Conservation (phyloP, 2,329 filamentous ascomycete genomes). For the Cladorrhinum sp. region DNA sequence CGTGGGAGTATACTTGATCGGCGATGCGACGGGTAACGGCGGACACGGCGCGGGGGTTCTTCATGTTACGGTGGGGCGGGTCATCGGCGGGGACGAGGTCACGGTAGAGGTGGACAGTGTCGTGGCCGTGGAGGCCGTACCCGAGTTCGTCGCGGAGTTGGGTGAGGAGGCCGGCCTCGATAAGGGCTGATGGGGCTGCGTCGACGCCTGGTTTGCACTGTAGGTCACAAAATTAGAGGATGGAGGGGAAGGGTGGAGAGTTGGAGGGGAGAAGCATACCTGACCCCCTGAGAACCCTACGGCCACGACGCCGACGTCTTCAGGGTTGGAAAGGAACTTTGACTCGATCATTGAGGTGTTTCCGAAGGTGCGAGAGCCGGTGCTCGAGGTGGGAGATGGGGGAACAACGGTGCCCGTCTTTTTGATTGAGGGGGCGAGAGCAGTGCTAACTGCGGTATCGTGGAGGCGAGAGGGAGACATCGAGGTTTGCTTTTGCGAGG, state of each 20-base stretch:
- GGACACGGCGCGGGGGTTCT: constrained; percentile 83
- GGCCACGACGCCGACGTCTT: constrained; percentile 86
- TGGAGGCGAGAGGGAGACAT: constrained; percentile 27
- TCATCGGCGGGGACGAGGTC: constrained; percentile 70
- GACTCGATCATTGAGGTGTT: constrained; percentile 53
- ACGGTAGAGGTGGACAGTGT: constrained; percentile 75
- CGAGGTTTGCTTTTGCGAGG: not conserved
- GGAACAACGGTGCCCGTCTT: constrained; percentile 6
- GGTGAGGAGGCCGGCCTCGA: constrained; percentile 79
- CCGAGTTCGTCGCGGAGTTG: constrained; percentile 82
- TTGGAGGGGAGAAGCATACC: constrained; percentile 49
- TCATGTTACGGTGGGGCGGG: constrained; percentile 86
- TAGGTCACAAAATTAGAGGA: not conserved
- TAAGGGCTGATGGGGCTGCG: constrained; percentile 82
- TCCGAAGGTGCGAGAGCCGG: constrained; percentile 24
- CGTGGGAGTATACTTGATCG: constrained; percentile 83
- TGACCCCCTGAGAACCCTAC: constrained; percentile 97
- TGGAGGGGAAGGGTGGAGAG: not conserved
- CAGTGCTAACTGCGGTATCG: constrained; percentile 16
- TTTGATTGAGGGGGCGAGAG: constrained; percentile 7
- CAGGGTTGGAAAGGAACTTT: constrained; percentile 75
- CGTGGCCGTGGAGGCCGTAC: constrained; percentile 83
- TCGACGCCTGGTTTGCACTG: constrained; percentile 91
- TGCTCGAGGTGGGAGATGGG: constrained; percentile 19
- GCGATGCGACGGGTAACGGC: constrained; percentile 78